Evolutionary conservation across 257 asterid genomes (phyloP).

Genomic region (Anisodus tanguticus): DNA sequence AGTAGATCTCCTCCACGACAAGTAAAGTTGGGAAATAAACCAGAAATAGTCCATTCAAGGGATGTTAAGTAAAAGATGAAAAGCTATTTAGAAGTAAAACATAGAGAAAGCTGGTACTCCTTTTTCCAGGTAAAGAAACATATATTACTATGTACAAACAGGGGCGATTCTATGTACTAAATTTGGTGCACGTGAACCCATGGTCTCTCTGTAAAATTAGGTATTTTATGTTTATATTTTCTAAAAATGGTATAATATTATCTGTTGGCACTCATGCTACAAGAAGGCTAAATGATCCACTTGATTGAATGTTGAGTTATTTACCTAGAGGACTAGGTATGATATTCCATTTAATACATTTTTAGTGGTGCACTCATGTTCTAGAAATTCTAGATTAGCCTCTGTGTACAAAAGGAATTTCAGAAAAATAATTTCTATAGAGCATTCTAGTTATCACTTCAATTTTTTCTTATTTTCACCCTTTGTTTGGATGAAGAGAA

Average conservation of each 20-base stretch:
- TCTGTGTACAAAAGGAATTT: background rate
- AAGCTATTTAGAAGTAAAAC: background rate
- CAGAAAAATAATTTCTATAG: background rate
- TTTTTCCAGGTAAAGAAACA: background rate
- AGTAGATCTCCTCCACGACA: background rate
- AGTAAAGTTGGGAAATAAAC: background rate
- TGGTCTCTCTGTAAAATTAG: too few species aligned
- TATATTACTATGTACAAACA: background rate
- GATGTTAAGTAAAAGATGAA: background rate
- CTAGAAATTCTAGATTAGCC: too few species aligned
- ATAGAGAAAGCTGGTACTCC: background rate
- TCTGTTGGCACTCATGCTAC: too few species aligned
- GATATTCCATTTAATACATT: too few species aligned
- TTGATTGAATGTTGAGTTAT: too few species aligned
- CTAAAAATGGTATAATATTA: too few species aligned
- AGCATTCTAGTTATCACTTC: constrained; percentile 3
- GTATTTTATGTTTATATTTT: too few species aligned
- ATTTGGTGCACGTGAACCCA: too few species aligned
- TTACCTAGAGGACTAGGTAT: too few species aligned
- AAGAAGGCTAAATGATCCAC: too few species aligned
- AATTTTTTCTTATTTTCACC: background rate
- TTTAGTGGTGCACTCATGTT: too few species aligned
- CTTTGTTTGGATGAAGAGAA: background rate
- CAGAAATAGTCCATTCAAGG: background rate
- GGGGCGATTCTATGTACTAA: too few species aligned